Evolutionary conservation across 352 stramenopile species (phyloP).

Genomic region (Phytophthora pistaciae): DNA sequence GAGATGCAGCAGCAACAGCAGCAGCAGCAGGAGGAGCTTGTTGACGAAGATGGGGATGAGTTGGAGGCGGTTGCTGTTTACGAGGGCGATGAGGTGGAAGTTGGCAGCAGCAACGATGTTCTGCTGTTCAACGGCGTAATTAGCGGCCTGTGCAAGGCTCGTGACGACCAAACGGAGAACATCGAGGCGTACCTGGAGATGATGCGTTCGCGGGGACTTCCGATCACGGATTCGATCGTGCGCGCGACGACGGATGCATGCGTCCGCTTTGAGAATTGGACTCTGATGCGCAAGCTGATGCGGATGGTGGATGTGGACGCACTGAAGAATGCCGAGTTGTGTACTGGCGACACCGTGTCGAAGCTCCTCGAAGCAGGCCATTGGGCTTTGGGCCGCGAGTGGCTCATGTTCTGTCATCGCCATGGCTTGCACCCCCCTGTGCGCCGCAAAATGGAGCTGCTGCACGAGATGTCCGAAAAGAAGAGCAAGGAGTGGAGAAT

Average conservation of each 20-base stretch:
- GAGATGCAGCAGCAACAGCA: slow-evolving; percentile 32
- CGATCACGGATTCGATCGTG: slow-evolving; percentile 81
- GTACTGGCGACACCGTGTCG: slow-evolving; percentile 79
- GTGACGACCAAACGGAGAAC: slow-evolving; percentile 71
- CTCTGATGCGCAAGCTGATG: slow-evolving; percentile 53
- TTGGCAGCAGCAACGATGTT: slow-evolving; percentile 40
- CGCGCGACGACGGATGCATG: slow-evolving; percentile 79
- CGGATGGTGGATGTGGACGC: slow-evolving; percentile 56
- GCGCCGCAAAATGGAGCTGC: slow-evolving; percentile 68
- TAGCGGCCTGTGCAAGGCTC: slow-evolving; percentile 81
- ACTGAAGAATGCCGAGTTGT: slow-evolving; percentile 67
- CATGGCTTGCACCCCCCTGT: slow-evolving; percentile 66
- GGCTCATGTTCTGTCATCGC: slow-evolving; percentile 59
- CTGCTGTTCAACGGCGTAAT: slow-evolving; percentile 86
- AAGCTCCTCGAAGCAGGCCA: slow-evolving; percentile 75
- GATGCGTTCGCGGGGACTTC: slow-evolving; percentile 58
- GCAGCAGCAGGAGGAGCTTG: neutral
- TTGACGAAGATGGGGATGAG: slow-evolving; percentile 42
- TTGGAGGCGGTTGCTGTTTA: slow-evolving; percentile 34
- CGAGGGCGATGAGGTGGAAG: slow-evolving; percentile 35
- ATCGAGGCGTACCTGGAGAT: slow-evolving; percentile 68
- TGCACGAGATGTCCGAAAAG: slow-evolving; percentile 45
- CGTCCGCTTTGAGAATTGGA: slow-evolving; percentile 72
- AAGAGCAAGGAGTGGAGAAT: slow-evolving; percentile 73
- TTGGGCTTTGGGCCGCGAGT: slow-evolving; percentile 64